phyloP scores from a whole-genome alignment of 2,329 filamentous ascomycete genomes.

The Hypoxylon sp. region DNA sequence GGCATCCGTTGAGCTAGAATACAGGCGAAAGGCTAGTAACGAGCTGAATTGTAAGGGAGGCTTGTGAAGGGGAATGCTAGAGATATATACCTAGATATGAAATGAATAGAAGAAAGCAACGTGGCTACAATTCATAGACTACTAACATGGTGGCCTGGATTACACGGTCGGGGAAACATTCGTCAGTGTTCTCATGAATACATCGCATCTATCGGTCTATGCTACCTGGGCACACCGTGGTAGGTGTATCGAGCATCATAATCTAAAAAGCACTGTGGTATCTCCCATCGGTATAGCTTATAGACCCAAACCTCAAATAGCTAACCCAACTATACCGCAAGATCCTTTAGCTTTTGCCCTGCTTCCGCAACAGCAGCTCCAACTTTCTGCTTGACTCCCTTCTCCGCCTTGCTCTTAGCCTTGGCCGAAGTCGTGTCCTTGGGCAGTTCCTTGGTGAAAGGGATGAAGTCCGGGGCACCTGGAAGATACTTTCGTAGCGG shows the following conservation, averaged over 20 bases:
- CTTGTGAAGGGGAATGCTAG: not conserved
- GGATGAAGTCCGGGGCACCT: constrained; percentile 88
- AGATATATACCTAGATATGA: not conserved
- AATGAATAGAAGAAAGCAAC: not conserved
- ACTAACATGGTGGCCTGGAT: not conserved
- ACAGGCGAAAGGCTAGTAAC: not conserved
- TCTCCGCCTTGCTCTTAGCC: constrained; percentile 54
- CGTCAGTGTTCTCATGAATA: constrained; percentile 1
- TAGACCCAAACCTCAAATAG: constrained; percentile 7
- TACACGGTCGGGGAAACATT: too few species aligned
- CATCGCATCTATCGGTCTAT: constrained; percentile 11
- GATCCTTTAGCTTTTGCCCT: constrained; percentile 47
- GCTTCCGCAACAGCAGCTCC: constrained; percentile 37
- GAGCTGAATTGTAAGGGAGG: not conserved
- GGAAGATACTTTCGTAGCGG: constrained; percentile 90
- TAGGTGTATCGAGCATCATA: constrained; percentile 7
- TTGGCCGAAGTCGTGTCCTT: constrained; percentile 77
- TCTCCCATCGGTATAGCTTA: constrained; percentile 5
- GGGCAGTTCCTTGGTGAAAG: constrained; percentile 85
- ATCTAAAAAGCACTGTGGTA: constrained; percentile 16
- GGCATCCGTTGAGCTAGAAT: not conserved
- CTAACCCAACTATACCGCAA: constrained; percentile 39
- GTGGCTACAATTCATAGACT: not conserved
- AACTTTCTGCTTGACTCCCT: constrained; percentile 46
- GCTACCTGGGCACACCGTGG: constrained; percentile 16